phyloP scores from a whole-genome alignment of 1,284 basidiomycete species.

The Cystobasidium pallidum region DNA sequence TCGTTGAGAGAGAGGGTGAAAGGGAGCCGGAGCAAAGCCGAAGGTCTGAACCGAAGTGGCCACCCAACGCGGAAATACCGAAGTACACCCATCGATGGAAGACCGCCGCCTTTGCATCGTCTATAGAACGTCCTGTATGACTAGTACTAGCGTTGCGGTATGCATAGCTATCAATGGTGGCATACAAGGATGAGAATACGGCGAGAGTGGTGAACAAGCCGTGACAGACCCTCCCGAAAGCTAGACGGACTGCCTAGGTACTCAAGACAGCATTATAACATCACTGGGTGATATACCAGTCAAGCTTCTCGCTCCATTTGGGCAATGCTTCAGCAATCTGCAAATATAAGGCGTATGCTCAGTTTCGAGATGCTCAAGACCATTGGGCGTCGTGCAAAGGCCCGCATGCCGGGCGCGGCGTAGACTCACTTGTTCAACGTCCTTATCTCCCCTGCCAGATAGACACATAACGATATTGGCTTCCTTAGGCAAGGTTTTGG shows the following conservation, averaged over 20 bases:
- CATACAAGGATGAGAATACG: no score
- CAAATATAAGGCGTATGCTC: slow-evolving; percentile 54
- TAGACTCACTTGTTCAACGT: slow-evolving; percentile 64
- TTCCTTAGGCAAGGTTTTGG: slow-evolving; percentile 81
- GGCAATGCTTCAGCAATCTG: slow-evolving; percentile 82
- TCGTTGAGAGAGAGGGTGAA: neutral
- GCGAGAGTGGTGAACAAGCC: neutral
- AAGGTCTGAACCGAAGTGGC: slow-evolving; percentile 5
- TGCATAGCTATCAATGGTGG: no score
- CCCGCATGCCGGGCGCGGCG: neutral
- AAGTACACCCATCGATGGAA: no score
- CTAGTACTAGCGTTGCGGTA: no score
- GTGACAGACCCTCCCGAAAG: neutral
- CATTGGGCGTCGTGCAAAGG: no score
- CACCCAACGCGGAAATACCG: no score
- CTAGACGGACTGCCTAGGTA: neutral
- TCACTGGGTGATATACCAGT: slow-evolving; percentile 46
- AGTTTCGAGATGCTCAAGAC: no score
- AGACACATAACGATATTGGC: slow-evolving; percentile 86
- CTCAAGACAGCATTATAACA: neutral
- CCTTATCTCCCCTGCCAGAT: slow-evolving; percentile 90
- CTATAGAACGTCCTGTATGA: no score
- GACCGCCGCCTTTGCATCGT: no score
- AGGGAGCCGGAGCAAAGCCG: slow-evolving; percentile 1
- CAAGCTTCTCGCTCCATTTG: slow-evolving; percentile 48